These are phyloP conservation scores for Fusarium nisikadoi DNA, from an alignment of 2,329 filamentous ascomycete species.

Conservation along the genomic window DNA sequence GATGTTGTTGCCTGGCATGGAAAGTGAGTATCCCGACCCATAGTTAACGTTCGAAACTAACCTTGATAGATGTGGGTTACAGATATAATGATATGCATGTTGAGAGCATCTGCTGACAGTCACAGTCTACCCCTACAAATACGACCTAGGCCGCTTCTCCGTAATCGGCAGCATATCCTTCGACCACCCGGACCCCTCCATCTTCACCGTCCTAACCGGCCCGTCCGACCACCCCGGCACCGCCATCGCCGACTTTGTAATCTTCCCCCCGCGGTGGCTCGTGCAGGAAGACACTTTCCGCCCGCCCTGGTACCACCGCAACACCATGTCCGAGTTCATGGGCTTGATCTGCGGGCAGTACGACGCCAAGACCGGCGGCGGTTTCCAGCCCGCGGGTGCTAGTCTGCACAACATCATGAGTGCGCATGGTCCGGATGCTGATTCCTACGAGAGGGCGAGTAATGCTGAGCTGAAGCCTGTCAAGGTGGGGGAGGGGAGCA, in stretches of 20 bases:
- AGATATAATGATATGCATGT: rapidly evolving
- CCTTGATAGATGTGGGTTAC: constrained; percentile 23
- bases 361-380: constrained; percentile 68
- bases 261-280: constrained; percentile 78
- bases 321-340: constrained; percentile 75
- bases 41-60: neutral
- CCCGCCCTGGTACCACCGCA: constrained; percentile 78
- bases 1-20: constrained; percentile 86
- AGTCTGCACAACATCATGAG: constrained; percentile 78
- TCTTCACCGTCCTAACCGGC: constrained; percentile 78
- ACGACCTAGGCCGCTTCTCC: constrained; percentile 82
- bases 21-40: constrained; percentile 65
- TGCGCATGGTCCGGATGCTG: constrained; percentile 70
- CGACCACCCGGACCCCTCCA: constrained; percentile 80
- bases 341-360: constrained; percentile 67
- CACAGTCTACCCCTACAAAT: constrained; percentile 73
- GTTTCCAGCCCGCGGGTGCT: constrained; percentile 68
- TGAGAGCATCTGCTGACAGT: neutral
- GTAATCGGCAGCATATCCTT: constrained; percentile 73
- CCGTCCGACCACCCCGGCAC: constrained; percentile 69
- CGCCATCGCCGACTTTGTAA: constrained; percentile 76
- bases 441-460: constrained; percentile 65
- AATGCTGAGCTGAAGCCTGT: constrained; percentile 63
- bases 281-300: constrained; percentile 77
- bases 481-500: constrained; percentile 70